Conservation (phyloP, 1,139 yeast species). For the Yamadazyma triangularis region DNA sequence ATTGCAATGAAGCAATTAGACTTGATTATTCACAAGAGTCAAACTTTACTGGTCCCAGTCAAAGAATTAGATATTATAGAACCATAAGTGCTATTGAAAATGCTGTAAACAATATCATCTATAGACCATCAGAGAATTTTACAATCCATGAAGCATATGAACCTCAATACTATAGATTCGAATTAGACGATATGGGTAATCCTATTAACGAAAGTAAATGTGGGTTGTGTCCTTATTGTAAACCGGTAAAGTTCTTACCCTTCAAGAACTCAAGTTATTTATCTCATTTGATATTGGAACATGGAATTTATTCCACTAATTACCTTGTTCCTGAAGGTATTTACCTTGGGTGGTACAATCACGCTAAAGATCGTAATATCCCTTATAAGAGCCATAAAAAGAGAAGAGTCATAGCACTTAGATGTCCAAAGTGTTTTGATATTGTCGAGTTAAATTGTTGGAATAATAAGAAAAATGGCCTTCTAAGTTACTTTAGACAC, state of each 20-base stretch:
- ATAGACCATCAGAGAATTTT: constrained; percentile 17
- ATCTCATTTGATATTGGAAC: constrained; percentile 31
- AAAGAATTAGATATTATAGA: constrained; percentile 9
- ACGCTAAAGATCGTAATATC: neutral
- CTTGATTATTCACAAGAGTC: neutral
- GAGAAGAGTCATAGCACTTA: constrained; percentile 10
- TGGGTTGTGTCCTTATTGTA: constrained; percentile 32
- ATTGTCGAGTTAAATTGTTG: constrained; percentile 12
- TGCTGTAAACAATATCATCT: constrained; percentile 14
- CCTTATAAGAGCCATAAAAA: constrained; percentile 1
- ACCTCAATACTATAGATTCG: constrained; percentile 25
- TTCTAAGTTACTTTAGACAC: constrained; percentile 13
- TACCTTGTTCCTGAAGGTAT: constrained; percentile 17
- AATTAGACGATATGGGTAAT: constrained; percentile 15
- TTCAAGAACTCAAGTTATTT: constrained; percentile 31
- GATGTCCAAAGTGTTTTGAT: constrained; percentile 12
- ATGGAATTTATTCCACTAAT: constrained; percentile 31
- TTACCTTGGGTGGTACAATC: neutral
- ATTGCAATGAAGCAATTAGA: neutral
- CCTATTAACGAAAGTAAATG: constrained; percentile 20
- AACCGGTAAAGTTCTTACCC: constrained; percentile 24
- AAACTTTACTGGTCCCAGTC: constrained; percentile 1
- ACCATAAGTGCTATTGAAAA: constrained; percentile 6
- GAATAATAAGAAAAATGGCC: constrained; percentile 10
- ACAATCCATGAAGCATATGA: constrained; percentile 20